Base-by-base conservation (phyloP, 495 filamentous ascomycete genomes). In the Penicillium canescens region DNA sequence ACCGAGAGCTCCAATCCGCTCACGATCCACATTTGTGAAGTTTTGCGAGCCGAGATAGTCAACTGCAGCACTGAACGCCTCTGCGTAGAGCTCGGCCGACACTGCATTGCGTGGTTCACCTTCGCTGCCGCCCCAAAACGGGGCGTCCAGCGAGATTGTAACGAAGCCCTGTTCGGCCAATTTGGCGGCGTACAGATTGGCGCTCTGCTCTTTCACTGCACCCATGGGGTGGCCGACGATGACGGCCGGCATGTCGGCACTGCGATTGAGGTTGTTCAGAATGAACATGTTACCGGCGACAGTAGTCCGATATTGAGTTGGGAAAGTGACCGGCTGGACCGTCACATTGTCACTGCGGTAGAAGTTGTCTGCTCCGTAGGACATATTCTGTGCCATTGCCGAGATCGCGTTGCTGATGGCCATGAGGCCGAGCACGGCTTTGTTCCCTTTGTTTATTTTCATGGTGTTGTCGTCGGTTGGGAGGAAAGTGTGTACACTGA, bases 171-270 rank as follows among this genome's bases (percentile, higher is more conserved):
- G 52, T 23, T 73, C 62, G 33, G 73, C 63, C 10, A 78, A 55
- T 16, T 63, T 54, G 7, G 52, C 61, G 6, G 71, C 74, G 35
- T 77, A 70, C 2, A 67, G 59, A 39, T 58, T 67, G 0, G 73
- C 63, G 21, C 65, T 69, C 52, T 77, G 72, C 52, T 79, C 74
- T 55, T 77, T 75, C 26, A 73, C 67, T 13, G 61, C 67, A 13
- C 62, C 67, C 57, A 68, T 63, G 1, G 74, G 74, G 53, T 76
- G 71, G 16, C 65, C 56, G 42, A 67, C 49, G 21, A 65, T 39
- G 21, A 67, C 42, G 31, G 58, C 64, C 6, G 64, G 64, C 1
- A 16, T 20, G 8, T 24, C 16, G 20, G 18, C 20, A 45, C 20
- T 58, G 51, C 14, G 39, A 9, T 43, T 59, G 42, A 52, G 23